Evolutionary conservation across 805 yeast species (phyloP).

Genomic region (Myxozyma mucilagina): DNA sequence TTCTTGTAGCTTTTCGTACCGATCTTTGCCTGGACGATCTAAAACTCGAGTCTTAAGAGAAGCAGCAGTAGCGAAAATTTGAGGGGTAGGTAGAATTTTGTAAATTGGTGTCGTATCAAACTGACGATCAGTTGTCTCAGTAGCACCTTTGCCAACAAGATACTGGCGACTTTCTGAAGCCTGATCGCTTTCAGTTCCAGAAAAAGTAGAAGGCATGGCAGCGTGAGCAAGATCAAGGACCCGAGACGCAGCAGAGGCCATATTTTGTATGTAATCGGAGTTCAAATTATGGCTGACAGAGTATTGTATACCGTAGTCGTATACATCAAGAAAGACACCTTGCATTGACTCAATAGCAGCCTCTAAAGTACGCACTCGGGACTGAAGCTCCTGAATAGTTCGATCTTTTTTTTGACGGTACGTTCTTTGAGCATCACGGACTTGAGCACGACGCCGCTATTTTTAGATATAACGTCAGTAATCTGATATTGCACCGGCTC

Average conservation of each 20-base stretch:
- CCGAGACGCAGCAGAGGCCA: slow-evolving; percentile 8
- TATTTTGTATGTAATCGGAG: background rate
- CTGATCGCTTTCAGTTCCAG: background rate
- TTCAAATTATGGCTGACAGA: background rate
- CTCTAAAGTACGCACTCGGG: slow-evolving; percentile 9
- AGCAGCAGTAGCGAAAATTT: background rate
- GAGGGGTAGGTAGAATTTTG: background rate
- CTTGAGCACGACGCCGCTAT: slow-evolving; percentile 17
- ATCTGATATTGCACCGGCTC: background rate
- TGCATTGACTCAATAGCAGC: slow-evolving; percentile 10
- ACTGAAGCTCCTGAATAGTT: slow-evolving; percentile 7
- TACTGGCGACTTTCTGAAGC: background rate
- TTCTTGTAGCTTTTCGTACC: slow-evolving; percentile 10
- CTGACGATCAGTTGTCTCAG: background rate
- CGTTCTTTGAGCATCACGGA: slow-evolving; percentile 23
- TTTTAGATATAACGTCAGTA: background rate
- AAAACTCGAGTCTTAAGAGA: background rate
- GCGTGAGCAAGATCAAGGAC: slow-evolving; percentile 4
- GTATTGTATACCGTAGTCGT: slow-evolving; percentile 8
- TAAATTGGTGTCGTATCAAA: slow-evolving; percentile 5
- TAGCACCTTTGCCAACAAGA: background rate
- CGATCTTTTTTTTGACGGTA: slow-evolving; percentile 20
- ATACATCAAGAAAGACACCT: slow-evolving; percentile 9
- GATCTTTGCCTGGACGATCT: background rate
- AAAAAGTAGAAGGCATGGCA: background rate